Percentiles rank a stretch among this genome's conserved stretches.
These are phyloP conservation scores for Sporobolomyces phaffii DNA, from an alignment of 768 basidiomycete genomes.

Conservation along the genomic window DNA sequence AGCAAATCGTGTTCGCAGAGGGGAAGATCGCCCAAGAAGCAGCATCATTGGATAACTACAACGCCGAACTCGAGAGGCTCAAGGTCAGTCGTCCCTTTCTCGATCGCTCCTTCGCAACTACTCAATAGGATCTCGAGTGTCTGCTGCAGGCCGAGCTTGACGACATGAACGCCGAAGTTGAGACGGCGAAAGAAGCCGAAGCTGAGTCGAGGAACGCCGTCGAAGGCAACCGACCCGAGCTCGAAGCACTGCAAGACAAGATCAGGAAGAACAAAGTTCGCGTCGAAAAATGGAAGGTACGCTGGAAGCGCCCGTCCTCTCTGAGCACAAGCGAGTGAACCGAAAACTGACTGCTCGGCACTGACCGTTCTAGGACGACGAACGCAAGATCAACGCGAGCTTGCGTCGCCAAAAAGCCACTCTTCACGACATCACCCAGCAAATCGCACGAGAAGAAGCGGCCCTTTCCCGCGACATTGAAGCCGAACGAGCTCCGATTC, in stretches of 20 bases:
- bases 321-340: no score
- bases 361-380: conserved; percentile 24
- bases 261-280: conserved; percentile 56
- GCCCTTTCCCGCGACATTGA: conserved; percentile 50
- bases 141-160: neutral
- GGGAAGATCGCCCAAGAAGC: conserved; percentile 53
- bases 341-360: neutral
- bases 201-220: conserved; percentile 45
- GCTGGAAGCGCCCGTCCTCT: no score
- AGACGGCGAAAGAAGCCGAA: conserved; percentile 11
- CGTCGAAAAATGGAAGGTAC: conserved; percentile 44
- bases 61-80: conserved; percentile 10
- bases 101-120: neutral
- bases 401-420: neutral
- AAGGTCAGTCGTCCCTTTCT: conserved; percentile 28
- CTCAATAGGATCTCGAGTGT: neutral
- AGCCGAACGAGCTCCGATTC: conserved; percentile 23
- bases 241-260: conserved; percentile 49
- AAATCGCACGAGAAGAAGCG: conserved; percentile 56
- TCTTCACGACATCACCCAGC: conserved; percentile 49
- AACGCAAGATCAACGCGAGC: conserved; percentile 15
- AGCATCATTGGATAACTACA: conserved; percentile 18
- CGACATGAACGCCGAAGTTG: neutral
- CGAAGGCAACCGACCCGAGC: conserved; percentile 42
- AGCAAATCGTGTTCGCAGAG: conserved; percentile 46